Evolutionary conservation across 2,329 filamentous ascomycete genomes (phyloP).

Genomic region (Lithohypha guttulata): DNA sequence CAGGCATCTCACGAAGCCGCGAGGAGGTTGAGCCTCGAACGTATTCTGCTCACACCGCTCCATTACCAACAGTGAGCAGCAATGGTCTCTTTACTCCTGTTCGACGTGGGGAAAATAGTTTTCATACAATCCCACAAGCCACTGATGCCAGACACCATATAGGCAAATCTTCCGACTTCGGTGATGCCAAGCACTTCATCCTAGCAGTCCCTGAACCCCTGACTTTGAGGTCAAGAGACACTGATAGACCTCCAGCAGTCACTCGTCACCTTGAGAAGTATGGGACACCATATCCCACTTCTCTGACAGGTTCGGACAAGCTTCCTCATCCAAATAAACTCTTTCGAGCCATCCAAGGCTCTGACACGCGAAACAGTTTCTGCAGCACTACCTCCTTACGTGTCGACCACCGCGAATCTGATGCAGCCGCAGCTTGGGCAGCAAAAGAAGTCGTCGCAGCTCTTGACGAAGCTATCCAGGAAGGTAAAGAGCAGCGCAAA

Average conservation of each 20-base stretch:
- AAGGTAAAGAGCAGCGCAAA: not conserved
- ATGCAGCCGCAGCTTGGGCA: slow-evolving; percentile 1
- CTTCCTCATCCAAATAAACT: slow-evolving; percentile 16
- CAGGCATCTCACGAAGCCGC: not conserved
- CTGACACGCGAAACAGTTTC: slow-evolving; percentile 1
- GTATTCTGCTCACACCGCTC: slow-evolving; percentile 1
- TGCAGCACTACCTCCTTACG: slow-evolving; percentile 6
- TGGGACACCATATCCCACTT: slow-evolving; percentile 8
- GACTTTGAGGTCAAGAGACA: slow-evolving; percentile 16
- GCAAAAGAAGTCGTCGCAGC: not conserved
- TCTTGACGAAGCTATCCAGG: slow-evolving; percentile 1
- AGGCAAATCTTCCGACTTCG: slow-evolving; percentile 3
- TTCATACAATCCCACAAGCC: not conserved
- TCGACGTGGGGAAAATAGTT: slow-evolving; percentile 5
- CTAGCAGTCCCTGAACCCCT: slow-evolving; percentile 19
- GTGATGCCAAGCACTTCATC: slow-evolving; percentile 16
- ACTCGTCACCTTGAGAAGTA: slow-evolving; percentile 17
- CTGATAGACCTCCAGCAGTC: slow-evolving; percentile 17
- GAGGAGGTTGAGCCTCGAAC: not conserved
- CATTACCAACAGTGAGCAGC: slow-evolving; percentile 4
- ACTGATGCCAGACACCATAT: slow-evolving; percentile 2
- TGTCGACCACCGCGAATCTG: not conserved
- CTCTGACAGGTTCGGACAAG: slow-evolving; percentile 7
- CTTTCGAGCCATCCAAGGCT: slow-evolving; percentile 12
- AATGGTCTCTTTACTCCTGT: slow-evolving; percentile 15